A percentile compares a stretch with the other conserved stretches of the same genome.
Evolutionary conservation across 2,329 filamentous ascomycete genomes (phyloP).

Genomic region (Grosmannia penicillata): DNA sequence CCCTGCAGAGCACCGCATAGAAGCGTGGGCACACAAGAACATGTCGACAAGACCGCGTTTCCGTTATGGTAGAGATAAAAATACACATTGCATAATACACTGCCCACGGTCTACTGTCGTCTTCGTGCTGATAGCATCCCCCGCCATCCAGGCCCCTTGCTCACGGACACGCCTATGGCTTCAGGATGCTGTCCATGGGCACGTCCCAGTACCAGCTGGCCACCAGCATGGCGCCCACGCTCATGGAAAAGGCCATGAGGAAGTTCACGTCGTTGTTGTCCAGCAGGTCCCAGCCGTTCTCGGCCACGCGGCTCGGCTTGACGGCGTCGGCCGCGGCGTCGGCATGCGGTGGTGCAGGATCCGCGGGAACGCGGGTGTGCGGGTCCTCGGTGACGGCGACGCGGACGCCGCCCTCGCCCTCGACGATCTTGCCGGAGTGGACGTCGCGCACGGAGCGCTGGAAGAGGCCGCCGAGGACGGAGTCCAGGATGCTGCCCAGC

Average conservation of each 20-base stretch:
- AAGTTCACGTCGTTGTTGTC: slow-evolving; percentile 97
- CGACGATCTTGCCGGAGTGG: slow-evolving; percentile 72
- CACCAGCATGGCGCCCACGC: slow-evolving; percentile 56
- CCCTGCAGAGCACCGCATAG: no score
- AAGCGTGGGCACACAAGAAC: no score
- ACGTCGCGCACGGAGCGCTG: slow-evolving; percentile 80
- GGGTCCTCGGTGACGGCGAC: slow-evolving; percentile 25
- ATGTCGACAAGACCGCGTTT: no score
- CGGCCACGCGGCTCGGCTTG: slow-evolving; percentile 46
- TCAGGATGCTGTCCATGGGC: slow-evolving; percentile 29
- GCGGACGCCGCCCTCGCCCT: slow-evolving; percentile 60
- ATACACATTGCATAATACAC: no score
- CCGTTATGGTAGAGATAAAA: no score
- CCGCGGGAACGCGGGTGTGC: not conserved
- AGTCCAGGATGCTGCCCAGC: slow-evolving; percentile 74
- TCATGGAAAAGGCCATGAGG: slow-evolving; percentile 75
- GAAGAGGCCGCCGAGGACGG: slow-evolving; percentile 67
- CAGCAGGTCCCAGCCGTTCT: slow-evolving; percentile 57
- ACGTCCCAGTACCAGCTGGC: slow-evolving; percentile 47
- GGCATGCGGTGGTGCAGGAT: not conserved
- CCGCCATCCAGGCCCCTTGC: no score
- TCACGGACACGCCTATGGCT: no score
- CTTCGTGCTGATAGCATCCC: no score
- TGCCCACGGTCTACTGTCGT: no score
- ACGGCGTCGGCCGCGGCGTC: slow-evolving; percentile 25